Percentiles rank a stretch among this genome's conserved stretches.
phyloP scores from a whole-genome alignment of 75 land plant genomes.

The Picea glauca region DNA sequence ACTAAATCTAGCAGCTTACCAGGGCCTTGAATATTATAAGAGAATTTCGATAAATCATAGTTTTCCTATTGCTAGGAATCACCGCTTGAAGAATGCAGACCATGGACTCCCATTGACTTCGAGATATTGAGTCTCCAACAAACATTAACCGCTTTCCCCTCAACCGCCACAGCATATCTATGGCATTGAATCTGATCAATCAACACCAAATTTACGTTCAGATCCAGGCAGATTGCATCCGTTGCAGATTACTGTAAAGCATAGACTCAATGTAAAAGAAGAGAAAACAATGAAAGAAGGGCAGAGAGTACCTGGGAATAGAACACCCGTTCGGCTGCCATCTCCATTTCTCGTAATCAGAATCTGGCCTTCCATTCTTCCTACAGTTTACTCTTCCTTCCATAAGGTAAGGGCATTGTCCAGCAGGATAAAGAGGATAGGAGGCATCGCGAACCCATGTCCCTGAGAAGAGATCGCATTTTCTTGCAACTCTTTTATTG shows the following conservation, averaged over 20 bases:
- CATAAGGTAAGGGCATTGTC: slow-evolving; percentile 43
- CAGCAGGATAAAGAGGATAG: slow-evolving; percentile 48
- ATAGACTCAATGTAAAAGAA: too few species aligned
- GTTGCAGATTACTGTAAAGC: too few species aligned
- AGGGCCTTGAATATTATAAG: slow-evolving; percentile 51
- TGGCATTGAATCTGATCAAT: slow-evolving; percentile 37
- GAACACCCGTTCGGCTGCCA: slow-evolving; percentile 18
- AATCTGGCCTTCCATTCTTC: slow-evolving; percentile 27
- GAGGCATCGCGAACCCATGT: slow-evolving; percentile 47
- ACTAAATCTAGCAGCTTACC: slow-evolving; percentile 16
- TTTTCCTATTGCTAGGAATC: slow-evolving; percentile 33
- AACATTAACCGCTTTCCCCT: slow-evolving; percentile 46
- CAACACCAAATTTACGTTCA: too few species aligned
- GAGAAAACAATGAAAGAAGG: too few species aligned
- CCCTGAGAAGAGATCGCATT: slow-evolving; percentile 55
- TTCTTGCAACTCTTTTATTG: too few species aligned
- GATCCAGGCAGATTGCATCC: too few species aligned
- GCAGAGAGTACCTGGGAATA: slow-evolving; percentile 14
- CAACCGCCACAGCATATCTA: slow-evolving; percentile 28
- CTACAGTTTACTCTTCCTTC: slow-evolving; percentile 28
- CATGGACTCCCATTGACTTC: slow-evolving; percentile 57
- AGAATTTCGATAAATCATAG: slow-evolving; percentile 38
- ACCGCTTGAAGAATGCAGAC: slow-evolving; percentile 46
- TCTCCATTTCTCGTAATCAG: slow-evolving; percentile 25
- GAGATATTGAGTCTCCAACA: slow-evolving; percentile 56